Evolutionary conservation across 345 rosid species (phyloP), one percentile per base, ranked within the genome.

Genomic region (Eutrema japonicum): DNA sequence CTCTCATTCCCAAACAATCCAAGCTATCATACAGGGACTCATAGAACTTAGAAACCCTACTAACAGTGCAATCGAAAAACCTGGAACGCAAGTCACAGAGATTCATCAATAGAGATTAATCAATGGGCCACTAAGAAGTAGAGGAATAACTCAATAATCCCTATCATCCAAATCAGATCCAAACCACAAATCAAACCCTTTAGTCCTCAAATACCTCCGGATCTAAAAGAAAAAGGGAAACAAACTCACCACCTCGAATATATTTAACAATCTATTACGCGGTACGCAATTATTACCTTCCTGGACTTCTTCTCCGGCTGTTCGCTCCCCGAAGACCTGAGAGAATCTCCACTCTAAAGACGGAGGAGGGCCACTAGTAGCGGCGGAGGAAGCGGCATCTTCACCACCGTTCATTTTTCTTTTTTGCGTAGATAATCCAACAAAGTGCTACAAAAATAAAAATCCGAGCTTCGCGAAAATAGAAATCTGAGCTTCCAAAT

Each of bases 281-380:
- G 36, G 38, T 27, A 51, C 10, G 47, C 42, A 30, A 70, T 30
- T n/a, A 66, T 65, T 75, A 87, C 89, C 92, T 85, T 91, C 95
- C 64, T 91, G 96, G 10, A 87, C 92, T 87, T 91, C 97, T 74
- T 91, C 97, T 50, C 96, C 93, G 61, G 91, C 97, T 47, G 93
- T 82, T 48, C 97, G 87, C 42, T 91, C 97, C 18, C 97, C 96
- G 84, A 91, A 91, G 73, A 91, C 97, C 87, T 91, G 97, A 61
- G 97, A 89, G 80, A 91, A 91, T 81, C 91, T 85, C 97, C 97
- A 91, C 74, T 91, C 97, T 45, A 91, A 68, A 51, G 85, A 79
- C 64, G 79, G 92, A 51, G 85, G 87, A 73, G 85, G 85, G 9
- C 66, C 74, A 59, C 64, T 40, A 45, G 57, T 52, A 16, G 69